Conservation (phyloP, 441 rosid genomes). For the Brassica balearica region DNA sequence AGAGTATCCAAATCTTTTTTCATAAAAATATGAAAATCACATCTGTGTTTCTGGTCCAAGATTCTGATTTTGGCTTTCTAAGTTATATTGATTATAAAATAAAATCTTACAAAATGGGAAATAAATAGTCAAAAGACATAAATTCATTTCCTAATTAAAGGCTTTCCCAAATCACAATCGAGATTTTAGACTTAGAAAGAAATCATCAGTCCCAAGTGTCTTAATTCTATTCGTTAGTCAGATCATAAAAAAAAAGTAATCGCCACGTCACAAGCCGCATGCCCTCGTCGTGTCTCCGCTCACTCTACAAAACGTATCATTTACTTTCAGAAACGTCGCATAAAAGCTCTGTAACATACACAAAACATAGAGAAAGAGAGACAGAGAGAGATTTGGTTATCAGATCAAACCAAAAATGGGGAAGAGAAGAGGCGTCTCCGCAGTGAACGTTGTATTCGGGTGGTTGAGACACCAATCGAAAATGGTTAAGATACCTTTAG, state of each 20-base stretch:
- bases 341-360: constrained; percentile 29
- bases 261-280: constrained; percentile 50
- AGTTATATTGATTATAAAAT: not conserved
- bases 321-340: constrained; percentile 36
- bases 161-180: not conserved
- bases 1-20: not conserved
- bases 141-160: not conserved
- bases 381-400: not conserved
- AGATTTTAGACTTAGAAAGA: not conserved
- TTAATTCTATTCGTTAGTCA: not conserved
- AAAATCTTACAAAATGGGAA: not conserved
- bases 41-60: not conserved
- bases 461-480: constrained; percentile 64
- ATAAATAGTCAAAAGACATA: not conserved
- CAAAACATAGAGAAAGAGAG: not conserved
- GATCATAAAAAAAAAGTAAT: constrained; percentile 23
- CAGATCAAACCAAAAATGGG: constrained; percentile 52
- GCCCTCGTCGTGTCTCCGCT: constrained; percentile 53
- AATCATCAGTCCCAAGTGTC: constrained; percentile 32
- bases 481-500: constrained; percentile 60
- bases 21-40: not conserved
- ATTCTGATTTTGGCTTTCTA: not conserved
- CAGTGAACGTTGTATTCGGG: constrained; percentile 48
- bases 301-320: constrained; percentile 42
- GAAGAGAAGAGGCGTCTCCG: constrained; percentile 56